Conservation (phyloP, 176 grass and related monocot genomes). For the Carex kokanica region DNA sequence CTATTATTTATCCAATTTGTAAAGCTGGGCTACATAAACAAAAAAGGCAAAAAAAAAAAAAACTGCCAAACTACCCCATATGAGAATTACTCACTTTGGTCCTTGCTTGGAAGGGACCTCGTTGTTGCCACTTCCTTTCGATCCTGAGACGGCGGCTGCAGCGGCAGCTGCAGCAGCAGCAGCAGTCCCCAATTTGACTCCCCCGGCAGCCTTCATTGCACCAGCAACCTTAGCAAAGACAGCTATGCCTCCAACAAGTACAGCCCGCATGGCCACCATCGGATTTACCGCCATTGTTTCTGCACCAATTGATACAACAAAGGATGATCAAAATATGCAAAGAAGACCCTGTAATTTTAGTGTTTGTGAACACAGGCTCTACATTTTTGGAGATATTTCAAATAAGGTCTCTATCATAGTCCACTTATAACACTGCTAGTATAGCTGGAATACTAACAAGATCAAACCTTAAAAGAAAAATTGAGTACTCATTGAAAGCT, state of each 20-base stretch:
- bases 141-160: conserved; percentile 55
- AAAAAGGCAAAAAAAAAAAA: neutral
- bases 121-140: conserved; percentile 30
- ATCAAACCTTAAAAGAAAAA: neutral
- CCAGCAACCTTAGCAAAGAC: conserved; percentile 72
- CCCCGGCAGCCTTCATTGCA: conserved; percentile 73
- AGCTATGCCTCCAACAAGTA: conserved; percentile 77
- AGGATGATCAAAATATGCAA: neutral
- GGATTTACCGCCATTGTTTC: conserved; percentile 67
- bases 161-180: conserved; percentile 70
- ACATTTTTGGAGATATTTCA: neutral
- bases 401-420: neutral
- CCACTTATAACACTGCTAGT: neutral
- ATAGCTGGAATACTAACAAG: neutral
- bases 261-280: conserved; percentile 78
- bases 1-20: neutral
- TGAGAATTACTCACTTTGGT: conserved; percentile 38
- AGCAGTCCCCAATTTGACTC: conserved; percentile 65
- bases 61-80: neutral
- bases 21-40: neutral
- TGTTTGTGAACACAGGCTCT: neutral
- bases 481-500: neutral
- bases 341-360: neutral
- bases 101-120: conserved; percentile 36
- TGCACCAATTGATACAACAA: conserved; percentile 14